A percentile compares a stretch with the other conserved stretches of the same genome.
These are phyloP conservation scores for Xerocomellus intermedius DNA, from an alignment of 768 basidiomycete genomes.

Conservation along the genomic window DNA sequence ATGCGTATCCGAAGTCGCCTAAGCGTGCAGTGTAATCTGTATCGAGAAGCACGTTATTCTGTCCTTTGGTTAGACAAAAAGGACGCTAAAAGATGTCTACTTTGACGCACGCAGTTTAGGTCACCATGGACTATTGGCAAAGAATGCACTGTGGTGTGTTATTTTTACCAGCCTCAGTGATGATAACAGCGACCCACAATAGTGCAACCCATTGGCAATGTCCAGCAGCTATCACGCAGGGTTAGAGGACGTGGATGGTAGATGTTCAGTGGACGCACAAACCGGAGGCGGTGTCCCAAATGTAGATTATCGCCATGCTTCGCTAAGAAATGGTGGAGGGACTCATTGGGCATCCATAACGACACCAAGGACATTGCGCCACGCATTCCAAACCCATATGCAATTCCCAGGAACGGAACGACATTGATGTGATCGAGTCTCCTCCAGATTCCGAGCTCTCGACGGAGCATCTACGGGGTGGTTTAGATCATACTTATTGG, in stretches of 20 bases:
- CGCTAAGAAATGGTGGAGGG: constrained; percentile 20
- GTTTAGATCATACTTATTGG: not conserved
- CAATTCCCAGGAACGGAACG: constrained; percentile 29
- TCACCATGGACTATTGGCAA: constrained; percentile 17
- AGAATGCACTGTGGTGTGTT: constrained; percentile 11
- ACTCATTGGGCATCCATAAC: constrained; percentile 29
- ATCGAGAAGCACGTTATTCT: constrained; percentile 21
- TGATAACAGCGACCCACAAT: constrained; percentile 1
- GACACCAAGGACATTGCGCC: constrained; percentile 27
- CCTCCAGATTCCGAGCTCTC: constrained; percentile 28
- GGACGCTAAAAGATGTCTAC: too few relatives aligned
- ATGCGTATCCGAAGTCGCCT: constrained; percentile 44
- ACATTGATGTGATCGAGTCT: constrained; percentile 22
- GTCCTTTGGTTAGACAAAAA: not conserved
- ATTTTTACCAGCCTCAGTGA: not conserved
- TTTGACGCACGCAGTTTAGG: constrained; percentile 11
- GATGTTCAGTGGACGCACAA: constrained; percentile 4
- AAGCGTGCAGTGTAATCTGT: constrained; percentile 34
- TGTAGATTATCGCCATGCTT: not conserved
- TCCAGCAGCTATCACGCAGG: constrained; percentile 10
- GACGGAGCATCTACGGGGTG: constrained; percentile 17
- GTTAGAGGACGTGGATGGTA: constrained; percentile 12
- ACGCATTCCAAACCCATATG: constrained; percentile 24
- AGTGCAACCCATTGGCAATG: constrained; percentile 15
- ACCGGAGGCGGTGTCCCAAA: not conserved